Base-by-base conservation (phyloP, 2,329 filamentous ascomycete genomes). In the Spiromastix sp. region DNA sequence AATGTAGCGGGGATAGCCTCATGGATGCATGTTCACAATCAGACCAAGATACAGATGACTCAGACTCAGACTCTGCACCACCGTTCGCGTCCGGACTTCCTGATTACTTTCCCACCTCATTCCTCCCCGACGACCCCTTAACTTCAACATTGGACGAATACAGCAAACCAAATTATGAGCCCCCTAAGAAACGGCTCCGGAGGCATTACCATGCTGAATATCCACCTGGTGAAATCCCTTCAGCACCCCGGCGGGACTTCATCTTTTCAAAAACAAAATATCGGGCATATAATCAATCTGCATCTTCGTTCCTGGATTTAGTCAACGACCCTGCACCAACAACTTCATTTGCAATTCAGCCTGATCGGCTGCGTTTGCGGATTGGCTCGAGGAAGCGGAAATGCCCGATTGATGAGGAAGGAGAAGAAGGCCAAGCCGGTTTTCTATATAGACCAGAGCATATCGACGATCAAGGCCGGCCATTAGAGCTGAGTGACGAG, bases 191-290 rank as follows among this genome's bases (percentile, higher is more conserved):
- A 36, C 52, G 63, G n/a, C 42, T 60, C 5, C 51, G 53, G 28
- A 50, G 55, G 15, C 45, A 61, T 40, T 59, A 59, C 11, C 62
- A 65, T 36, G 34, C 50, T 7, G 63, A 66, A 44, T 63, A 63
- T 41, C 49, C 41, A 3, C 30, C 41, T 11, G 43, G 40, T 12
- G 42, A 46, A 15, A 35, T 51, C 15, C 37, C 45, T 15, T 39
- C 42, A 8, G 36, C 43, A 5, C 35, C 30, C 1, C 50, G 51
- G 15, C 55, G 49, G 10, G 61, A 65, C 37, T 66, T 62, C 39
- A 64, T 64, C 28, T 48, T 63, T 3, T 60, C 59, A 11, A 60
- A 59, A 39, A 66, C 61, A 0, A 66, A 65, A 34, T 60, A 57
- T 39, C 58, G 57, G 34, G 51, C 53, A 16, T 66, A 66, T 42